These are phyloP conservation scores for Claviceps sorghi DNA, from an alignment of 2,329 filamentous ascomycete genomes.

Conservation along the genomic window DNA sequence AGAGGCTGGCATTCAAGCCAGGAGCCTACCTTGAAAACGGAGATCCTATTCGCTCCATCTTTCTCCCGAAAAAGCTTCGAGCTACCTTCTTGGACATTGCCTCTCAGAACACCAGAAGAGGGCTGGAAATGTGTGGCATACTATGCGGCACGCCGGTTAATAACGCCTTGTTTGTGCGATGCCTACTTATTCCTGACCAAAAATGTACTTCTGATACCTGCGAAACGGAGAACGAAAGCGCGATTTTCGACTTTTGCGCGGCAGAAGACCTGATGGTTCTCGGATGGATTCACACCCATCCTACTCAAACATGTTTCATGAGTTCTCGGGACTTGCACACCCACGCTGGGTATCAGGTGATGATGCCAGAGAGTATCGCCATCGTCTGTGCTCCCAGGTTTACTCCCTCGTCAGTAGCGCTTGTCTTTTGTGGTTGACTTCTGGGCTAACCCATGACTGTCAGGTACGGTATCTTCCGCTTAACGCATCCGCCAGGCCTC, in stretches of 20 bases:
- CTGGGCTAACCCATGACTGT: conserved; percentile 1
- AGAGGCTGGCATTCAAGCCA: conserved; percentile 54
- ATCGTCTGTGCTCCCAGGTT: conserved; percentile 88
- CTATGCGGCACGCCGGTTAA: conserved; percentile 81
- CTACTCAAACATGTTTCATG: conserved; percentile 95
- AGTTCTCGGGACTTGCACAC: conserved; percentile 88
- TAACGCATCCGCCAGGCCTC: conserved; percentile 86
- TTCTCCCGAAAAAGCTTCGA: conserved; percentile 66
- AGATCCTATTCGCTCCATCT: conserved; percentile 70
- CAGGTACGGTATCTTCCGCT: conserved; percentile 79
- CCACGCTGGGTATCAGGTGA: conserved; percentile 84
- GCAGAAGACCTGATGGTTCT: conserved; percentile 69
- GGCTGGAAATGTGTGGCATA: conserved; percentile 90
- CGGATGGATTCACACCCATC: conserved; percentile 97
- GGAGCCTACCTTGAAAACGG: conserved; percentile 85
- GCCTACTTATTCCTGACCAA: conserved; percentile 82
- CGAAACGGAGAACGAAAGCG: conserved; percentile 76
- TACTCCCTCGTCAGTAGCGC: conserved; percentile 49
- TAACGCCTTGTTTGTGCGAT: conserved; percentile 83
- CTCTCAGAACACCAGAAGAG: conserved; percentile 58
- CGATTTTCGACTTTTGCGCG: conserved; percentile 81
- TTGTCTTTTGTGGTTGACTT: not conserved
- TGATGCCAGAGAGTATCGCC: conserved; percentile 91
- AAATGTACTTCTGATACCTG: conserved; percentile 84
- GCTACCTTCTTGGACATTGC: conserved; percentile 61